These are phyloP conservation scores for Apiospora aurea DNA, from an alignment of 2,329 filamentous ascomycete species.

Conservation along the genomic window DNA sequence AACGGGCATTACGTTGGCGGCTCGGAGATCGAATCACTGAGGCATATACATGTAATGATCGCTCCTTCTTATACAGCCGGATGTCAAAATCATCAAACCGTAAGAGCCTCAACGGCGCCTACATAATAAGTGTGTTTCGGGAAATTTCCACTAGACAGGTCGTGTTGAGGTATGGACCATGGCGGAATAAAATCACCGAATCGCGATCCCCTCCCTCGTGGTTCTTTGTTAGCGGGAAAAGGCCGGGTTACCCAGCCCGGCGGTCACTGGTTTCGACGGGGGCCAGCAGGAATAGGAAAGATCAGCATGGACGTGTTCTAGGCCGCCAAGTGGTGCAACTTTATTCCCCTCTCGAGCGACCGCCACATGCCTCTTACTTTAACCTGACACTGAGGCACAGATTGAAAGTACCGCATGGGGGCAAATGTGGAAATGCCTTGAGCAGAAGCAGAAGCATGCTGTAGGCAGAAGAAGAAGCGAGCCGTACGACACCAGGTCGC, in stretches of 20 bases:
- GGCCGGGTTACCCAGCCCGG: slow-evolving; percentile 9
- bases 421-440: slow-evolving; percentile 4
- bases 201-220: slow-evolving; percentile 8
- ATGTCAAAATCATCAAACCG: not conserved
- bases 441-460: not conserved
- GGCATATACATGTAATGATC: not conserved
- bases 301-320: slow-evolving; percentile 1
- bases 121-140: not conserved
- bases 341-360: slow-evolving; percentile 2
- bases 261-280: slow-evolving; percentile 1
- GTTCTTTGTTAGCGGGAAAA: not conserved
- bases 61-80: not conserved
- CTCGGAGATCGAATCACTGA: not conserved
- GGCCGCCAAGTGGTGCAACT: slow-evolving; percentile 16
- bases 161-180: not conserved
- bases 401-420: not conserved
- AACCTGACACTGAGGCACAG: not conserved
- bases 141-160: not conserved
- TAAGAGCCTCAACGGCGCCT: not conserved
- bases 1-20: not conserved
- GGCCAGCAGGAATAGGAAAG: not conserved
- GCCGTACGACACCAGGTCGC: not conserved
- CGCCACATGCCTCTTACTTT: not conserved
- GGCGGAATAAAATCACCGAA: slow-evolving; percentile 12
- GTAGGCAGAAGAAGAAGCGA: not conserved